Base-by-base conservation (phyloP, 768 basidiomycete genomes). In the Suillus variegatus region DNA sequence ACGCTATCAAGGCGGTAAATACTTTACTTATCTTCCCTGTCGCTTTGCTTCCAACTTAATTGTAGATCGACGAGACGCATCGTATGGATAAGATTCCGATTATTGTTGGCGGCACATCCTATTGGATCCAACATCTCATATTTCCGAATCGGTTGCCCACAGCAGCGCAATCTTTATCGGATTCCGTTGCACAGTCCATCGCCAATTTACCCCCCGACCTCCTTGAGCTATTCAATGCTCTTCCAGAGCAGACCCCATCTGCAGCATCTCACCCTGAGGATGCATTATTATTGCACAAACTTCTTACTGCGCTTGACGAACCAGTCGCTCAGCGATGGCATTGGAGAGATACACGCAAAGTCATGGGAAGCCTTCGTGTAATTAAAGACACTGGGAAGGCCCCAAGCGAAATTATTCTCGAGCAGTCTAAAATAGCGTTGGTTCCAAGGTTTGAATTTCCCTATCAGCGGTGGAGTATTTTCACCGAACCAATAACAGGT, bases 121-220 rank as follows among this genome's bases (percentile, higher is more conserved):
- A 99, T 74, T 99, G 96, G 91, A 92, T 97, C 32, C 97, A 99
- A 71, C 94, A 99, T 74, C 87, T 97, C 46, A 80, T 99, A 14
- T 98, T 99, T 72, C 93, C 95, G 0, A 87, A 90, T 71, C 86
- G 91, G 28, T 80, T 95, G 43, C 79, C 76, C 8, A 35, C 56
- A 49, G 67, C 35, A 57, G 65, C 36, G 20, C 51, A 57, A n/a
- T 44, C 60, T 9, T 65, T 70, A 70, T 81, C 84, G 18, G 71
- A 78, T 63, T 76, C 77, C 38, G 75, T 90, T 12, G 66, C 76
- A 5, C 64, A 75, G n/a, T 77, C 79, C 2, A 70, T 91, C 57
- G 76, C 75, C 1, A 75, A 76, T 3, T 78, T 91, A 18, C 81
- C 86, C 5, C 75, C 79, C 1, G 76, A 84, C 40, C 74, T 92